Evolutionary conservation across 2,329 filamentous ascomycete genomes (phyloP).

Genomic region (Trichoderma brevicompactum): DNA sequence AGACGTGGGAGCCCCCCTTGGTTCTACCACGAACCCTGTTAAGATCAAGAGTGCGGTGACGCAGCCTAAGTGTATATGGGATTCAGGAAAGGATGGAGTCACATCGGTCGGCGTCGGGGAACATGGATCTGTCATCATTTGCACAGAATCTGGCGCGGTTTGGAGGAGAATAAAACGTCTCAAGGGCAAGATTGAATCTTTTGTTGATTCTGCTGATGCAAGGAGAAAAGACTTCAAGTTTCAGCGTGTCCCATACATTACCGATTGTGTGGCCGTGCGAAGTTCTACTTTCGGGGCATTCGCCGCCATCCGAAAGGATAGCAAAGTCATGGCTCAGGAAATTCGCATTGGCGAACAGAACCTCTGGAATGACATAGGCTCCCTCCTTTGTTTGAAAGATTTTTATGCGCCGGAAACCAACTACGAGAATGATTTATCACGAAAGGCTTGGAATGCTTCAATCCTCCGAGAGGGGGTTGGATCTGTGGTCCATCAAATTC

Average conservation of each 20-base stretch:
- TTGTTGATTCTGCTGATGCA: conserved; percentile 53
- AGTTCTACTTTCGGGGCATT: conserved; percentile 91
- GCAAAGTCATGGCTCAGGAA: conserved; percentile 74
- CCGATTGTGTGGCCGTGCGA: conserved; percentile 79
- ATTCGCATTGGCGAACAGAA: conserved; percentile 68
- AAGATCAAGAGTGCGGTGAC: conserved; percentile 87
- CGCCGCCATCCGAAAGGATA: conserved; percentile 83
- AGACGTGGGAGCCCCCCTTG: conserved; percentile 62
- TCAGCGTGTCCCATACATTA: conserved; percentile 84
- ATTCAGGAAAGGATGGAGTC: conserved; percentile 82
- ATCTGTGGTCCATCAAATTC: conserved; percentile 54
- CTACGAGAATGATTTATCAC: conserved; percentile 39
- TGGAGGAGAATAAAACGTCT: conserved; percentile 85
- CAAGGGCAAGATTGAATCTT: conserved; percentile 72
- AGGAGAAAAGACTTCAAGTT: conserved; percentile 94
- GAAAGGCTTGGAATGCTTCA: conserved; percentile 48
- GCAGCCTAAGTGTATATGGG: conserved; percentile 82
- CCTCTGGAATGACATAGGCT: conserved; percentile 74
- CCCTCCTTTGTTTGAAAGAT: conserved; percentile 69
- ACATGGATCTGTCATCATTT: conserved; percentile 92
- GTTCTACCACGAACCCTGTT: conserved; percentile 88
- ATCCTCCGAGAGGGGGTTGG: conserved; percentile 52
- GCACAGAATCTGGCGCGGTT: conserved; percentile 88
- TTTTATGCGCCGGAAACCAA: conserved; percentile 54
- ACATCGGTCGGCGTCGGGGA: conserved; percentile 84